A percentile compares a stretch with the other conserved stretches of the same genome.
Evolutionary conservation across 768 basidiomycete species (phyloP).

Genomic region (Tylopilus rubrobrunneus): DNA sequence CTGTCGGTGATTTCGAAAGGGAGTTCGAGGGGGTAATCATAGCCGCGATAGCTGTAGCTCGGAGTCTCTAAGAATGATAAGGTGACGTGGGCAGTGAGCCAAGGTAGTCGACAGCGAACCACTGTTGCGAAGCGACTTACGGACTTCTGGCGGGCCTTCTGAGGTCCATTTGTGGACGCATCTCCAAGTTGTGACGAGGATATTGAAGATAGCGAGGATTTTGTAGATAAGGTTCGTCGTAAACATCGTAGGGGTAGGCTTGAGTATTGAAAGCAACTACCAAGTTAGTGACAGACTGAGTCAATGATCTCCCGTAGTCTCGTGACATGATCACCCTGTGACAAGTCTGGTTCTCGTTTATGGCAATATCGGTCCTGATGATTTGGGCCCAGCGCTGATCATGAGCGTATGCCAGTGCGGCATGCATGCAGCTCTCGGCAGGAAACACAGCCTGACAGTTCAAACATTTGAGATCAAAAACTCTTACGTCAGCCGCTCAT

Average conservation of each 20-base stretch:
- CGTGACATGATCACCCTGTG: too few relatives aligned
- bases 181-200: conserved; percentile 4
- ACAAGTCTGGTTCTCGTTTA: neutral
- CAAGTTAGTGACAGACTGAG: too few relatives aligned
- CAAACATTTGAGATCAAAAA: too few relatives aligned
- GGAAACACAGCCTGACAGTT: too few relatives aligned
- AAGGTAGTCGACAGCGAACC: neutral
- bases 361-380: neutral
- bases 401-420: too few relatives aligned
- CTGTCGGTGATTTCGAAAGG: neutral
- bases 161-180: conserved; percentile 1
- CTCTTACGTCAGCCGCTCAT: too few relatives aligned
- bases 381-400: too few relatives aligned
- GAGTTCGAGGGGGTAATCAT: conserved; percentile 9
- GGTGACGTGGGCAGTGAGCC: neutral
- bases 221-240: conserved; percentile 1
- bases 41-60: conserved; percentile 9
- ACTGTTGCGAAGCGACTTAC: neutral
- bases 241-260: neutral
- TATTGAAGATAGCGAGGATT: conserved; percentile 1
- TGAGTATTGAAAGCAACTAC: too few relatives aligned
- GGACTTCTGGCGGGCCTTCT: neutral
- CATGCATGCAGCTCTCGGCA: too few relatives aligned
- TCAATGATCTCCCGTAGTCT: too few relatives aligned
- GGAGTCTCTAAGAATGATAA: neutral